These are phyloP conservation scores for Exsudoporus floridanus DNA, from an alignment of 1,284 basidiomycete species.

Conservation along the genomic window DNA sequence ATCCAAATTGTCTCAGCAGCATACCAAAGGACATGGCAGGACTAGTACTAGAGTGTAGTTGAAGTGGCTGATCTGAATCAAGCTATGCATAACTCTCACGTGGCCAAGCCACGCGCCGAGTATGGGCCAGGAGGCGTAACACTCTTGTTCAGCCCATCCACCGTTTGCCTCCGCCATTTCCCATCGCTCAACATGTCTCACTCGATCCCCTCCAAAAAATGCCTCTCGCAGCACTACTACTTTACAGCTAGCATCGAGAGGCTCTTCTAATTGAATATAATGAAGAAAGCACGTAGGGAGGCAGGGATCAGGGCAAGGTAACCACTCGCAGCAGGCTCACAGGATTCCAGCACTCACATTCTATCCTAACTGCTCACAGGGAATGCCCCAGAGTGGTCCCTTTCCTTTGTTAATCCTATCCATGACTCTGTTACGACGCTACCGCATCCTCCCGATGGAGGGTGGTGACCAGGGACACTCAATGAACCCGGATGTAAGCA, in stretches of 20 bases:
- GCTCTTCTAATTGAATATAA: not conserved
- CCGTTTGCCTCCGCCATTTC: conserved; percentile 29
- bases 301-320: conserved; percentile 31
- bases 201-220: conserved; percentile 17
- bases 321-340: conserved; percentile 9
- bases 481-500: conserved; percentile 11
- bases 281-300: conserved; percentile 1
- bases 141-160: conserved; percentile 37
- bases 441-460: conserved; percentile 24
- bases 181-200: conserved; percentile 28
- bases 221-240: not conserved
- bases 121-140: conserved; percentile 34
- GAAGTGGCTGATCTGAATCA: conserved; percentile 20
- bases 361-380: not conserved
- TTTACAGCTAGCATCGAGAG: not conserved
- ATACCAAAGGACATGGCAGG: not conserved
- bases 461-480: conserved; percentile 14
- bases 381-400: not conserved
- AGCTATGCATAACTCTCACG: conserved; percentile 27
- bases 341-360: conserved; percentile 10
- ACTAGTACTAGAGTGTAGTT: not conserved
- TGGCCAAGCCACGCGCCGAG: conserved; percentile 33
- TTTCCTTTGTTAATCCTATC: not conserved
- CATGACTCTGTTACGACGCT: not conserved
- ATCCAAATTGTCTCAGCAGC: not conserved